Evolutionary conservation across 305 asterid species (phyloP).

Genomic region (Rubia tinctorum): DNA sequence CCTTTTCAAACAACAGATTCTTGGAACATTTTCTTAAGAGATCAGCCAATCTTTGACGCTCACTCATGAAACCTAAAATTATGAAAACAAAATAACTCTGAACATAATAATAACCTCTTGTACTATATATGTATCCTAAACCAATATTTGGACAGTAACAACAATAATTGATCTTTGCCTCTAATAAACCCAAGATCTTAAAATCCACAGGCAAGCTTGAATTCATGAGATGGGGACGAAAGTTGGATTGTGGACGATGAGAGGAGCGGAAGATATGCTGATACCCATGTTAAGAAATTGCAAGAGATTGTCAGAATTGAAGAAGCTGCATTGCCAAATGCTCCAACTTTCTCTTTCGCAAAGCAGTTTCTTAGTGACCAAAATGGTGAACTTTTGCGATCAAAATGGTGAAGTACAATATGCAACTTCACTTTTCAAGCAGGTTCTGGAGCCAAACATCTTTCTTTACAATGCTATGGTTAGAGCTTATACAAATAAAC

Average conservation of each 20-base stretch:
- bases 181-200: background rate
- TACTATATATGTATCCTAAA: background rate
- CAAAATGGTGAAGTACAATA: constrained; percentile 49
- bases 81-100: background rate
- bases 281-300: constrained; percentile 50
- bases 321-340: constrained; percentile 66
- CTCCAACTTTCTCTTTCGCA: constrained; percentile 53
- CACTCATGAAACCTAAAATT: constrained; percentile 23
- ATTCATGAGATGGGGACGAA: constrained; percentile 26
- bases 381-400: constrained; percentile 74
- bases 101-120: background rate
- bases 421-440: constrained; percentile 54
- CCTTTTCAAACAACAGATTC: constrained; percentile 33
- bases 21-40: constrained; percentile 47
- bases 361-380: constrained; percentile 76
- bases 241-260: constrained; percentile 35
- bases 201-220: background rate
- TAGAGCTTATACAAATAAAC: constrained; percentile 50
- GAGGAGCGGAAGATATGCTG: constrained; percentile 64
- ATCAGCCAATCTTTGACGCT: constrained; percentile 42
- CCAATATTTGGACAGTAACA: background rate
- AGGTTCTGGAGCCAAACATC: constrained; percentile 51
- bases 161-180: background rate
- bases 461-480: constrained; percentile 64
- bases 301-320: constrained; percentile 34